Evolutionary conservation across 345 rosid genomes (phyloP).

Genomic region (Aethionema arabicum): DNA sequence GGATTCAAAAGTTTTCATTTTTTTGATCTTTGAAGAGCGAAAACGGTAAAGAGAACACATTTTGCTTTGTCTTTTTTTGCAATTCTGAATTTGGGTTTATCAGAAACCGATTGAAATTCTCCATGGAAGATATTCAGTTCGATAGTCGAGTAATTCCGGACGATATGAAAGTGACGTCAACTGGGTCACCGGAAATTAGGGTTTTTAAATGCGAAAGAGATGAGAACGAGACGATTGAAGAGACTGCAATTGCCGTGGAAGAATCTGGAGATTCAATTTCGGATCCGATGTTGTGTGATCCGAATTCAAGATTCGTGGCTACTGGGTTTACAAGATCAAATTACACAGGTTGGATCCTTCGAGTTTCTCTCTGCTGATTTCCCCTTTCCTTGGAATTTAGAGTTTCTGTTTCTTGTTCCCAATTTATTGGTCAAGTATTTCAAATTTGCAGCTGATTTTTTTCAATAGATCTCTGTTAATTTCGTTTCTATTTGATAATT

Average conservation of each 20-base stretch:
- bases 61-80: not conserved
- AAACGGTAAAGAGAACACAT: not conserved
- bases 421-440: no score
- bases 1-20: not conserved
- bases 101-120: slow-evolving; percentile 18
- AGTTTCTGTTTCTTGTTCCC: not conserved
- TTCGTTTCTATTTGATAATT: not conserved
- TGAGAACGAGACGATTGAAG: slow-evolving; percentile 39
- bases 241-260: slow-evolving; percentile 24
- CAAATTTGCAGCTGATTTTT: no score
- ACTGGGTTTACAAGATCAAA: slow-evolving; percentile 46
- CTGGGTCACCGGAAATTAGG: slow-evolving; percentile 20
- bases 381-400: not conserved
- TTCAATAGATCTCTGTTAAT: not conserved
- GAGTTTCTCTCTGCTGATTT: not conserved
- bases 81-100: slow-evolving; percentile 5
- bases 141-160: slow-evolving; percentile 2
- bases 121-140: slow-evolving; percentile 40
- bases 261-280: slow-evolving; percentile 40
- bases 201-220: slow-evolving; percentile 40
- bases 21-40: not conserved
- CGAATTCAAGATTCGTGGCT: slow-evolving; percentile 49
- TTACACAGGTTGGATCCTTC: slow-evolving; percentile 43
- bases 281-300: slow-evolving; percentile 63
- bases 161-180: slow-evolving; percentile 28